Evolutionary conservation across 257 asterid species (phyloP), one percentile per base, ranked within the genome.

Genomic region (Scutellaria barbata): DNA sequence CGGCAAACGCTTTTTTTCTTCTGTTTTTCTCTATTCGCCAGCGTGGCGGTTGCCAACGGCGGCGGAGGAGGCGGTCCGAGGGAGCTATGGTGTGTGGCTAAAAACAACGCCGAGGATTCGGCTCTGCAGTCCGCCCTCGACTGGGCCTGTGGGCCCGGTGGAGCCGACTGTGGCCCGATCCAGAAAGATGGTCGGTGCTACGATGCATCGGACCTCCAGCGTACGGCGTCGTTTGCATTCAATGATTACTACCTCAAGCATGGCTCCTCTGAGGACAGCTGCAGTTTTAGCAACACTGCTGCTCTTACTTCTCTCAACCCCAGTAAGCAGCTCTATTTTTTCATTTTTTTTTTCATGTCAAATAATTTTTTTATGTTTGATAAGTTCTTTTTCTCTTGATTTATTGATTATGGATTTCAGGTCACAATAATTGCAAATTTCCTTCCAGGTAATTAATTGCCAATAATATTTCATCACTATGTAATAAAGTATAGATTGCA

Each of bases 81-180:
- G 74, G 80, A 88, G 72, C 85, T 90, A 8, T 92, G 98, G 98
- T 92, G 98, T 72, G 97, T 92, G 62, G 96, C 96, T 1, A 90
- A 87, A 79, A 88, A 90, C 82, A 88, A 92, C 73, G 98, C 97
- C 0, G 90, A 79, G 14, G 97, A 88, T 76, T 61, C 77, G 7
- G 86, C 91, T 0, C 83, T 92, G 20, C 92, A 90, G 82, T 52
- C 87, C 2, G 92, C 96, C 0, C 68, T 90, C 40, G 90, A 87
- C 53, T 92, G 98, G 98, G 85, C 92, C 0, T 92, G 98, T 72
- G 92, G 95, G 69, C 73, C 78, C 17, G 98, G 96, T 5, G 90
- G 92, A 17, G 92, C 90, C 3, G 79, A 87, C 66, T 92, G 98
- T 11, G 81, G 85, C 13, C 87, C 91, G 0, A 87, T 92, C 8